Base-by-base conservation (phyloP, 2,329 filamentous ascomycete species). In the Penicillium sp. region DNA sequence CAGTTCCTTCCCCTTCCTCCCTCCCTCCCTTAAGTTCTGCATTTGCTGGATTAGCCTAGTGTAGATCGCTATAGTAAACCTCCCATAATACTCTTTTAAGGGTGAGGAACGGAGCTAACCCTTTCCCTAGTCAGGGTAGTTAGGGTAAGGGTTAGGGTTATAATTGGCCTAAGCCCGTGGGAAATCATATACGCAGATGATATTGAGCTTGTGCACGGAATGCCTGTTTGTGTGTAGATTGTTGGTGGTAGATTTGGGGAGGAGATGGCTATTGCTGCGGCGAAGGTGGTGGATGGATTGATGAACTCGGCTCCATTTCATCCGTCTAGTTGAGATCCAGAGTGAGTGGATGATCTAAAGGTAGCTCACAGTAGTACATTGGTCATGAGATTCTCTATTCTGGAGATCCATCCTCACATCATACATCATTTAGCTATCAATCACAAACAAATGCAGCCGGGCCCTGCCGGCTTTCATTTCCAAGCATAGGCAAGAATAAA, bases 141-240 rank as follows among this genome's bases (percentile, higher is more conserved):
- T n/a, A n/a, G n/a, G n/a, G n/a, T n/a, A n/a, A n/a, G n/a, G n/a
- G n/a, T n/a, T n/a, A n/a, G n/a, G n/a, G n/a, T n/a, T n/a, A n/a
- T n/a, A n/a, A n/a, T n/a, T n/a, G n/a, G n/a, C n/a, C n/a, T n/a
- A n/a, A n/a, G n/a, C n/a, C n/a, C n/a, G n/a, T n/a, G n/a, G n/a
- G n/a, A n/a, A n/a, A n/a, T n/a, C n/a, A n/a, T n/a, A n/a, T n/a
- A n/a, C n/a, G n/a, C 20, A 68, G 70, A 70, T 63, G 66, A 70
- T 57, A 58, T 66, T 12, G 53, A 68, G 2, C 45, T 71, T n/a
- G 64, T 72, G 6, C 57, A 70, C 42, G 66, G 63, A 12, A 67
- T 73, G 65, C 69, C 70, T 4, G 49, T 73, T 12, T 63, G 68
- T 23, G 58, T 72, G 18, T 69, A 73, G 55, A 65, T 73, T 54